Conservation (phyloP, 768 basidiomycete genomes). For the Roridomyces roridus region DNA sequence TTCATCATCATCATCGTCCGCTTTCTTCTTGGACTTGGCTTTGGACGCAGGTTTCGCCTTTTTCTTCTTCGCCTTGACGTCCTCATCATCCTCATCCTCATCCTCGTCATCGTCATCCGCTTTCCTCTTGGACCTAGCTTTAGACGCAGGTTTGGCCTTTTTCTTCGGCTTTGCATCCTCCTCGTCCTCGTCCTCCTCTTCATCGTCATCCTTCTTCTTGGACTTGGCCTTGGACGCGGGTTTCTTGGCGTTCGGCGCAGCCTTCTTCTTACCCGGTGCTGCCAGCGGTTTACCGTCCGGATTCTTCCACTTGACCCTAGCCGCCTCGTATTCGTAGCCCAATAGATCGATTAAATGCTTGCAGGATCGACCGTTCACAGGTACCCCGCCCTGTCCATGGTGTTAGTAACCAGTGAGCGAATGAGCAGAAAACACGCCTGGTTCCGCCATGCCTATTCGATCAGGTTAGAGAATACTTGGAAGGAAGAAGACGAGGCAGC, state of each 20-base stretch:
- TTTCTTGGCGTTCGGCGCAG: constrained; percentile 21
- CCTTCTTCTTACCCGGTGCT: constrained; percentile 23
- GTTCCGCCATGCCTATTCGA: constrained; percentile 41
- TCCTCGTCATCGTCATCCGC: constrained; percentile 34
- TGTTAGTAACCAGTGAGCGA: neutral
- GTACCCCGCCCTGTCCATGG: constrained; percentile 34
- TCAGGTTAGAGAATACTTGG: neutral
- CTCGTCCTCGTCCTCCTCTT: constrained; percentile 28
- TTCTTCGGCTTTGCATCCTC: constrained; percentile 31
- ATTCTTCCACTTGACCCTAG: constrained; percentile 43
- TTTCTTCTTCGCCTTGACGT: constrained; percentile 33
- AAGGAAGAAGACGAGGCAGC: neutral
- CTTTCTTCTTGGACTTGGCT: neutral
- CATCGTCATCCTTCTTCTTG: neutral
- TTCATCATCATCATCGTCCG: constrained; percentile 23
- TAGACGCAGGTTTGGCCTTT: neutral
- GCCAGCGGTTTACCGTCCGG: constrained; percentile 34
- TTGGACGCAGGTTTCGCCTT: constrained; percentile 7
- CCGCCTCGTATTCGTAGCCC: constrained; percentile 44
- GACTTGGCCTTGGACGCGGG: constrained; percentile 13
- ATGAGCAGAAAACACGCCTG: too few species aligned
- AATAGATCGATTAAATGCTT: constrained; percentile 44
- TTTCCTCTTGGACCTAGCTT: constrained; percentile 28
- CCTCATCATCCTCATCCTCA: constrained; percentile 32
- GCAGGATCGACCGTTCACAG: constrained; percentile 45